These are phyloP conservation scores for Jatropha podagrica DNA, from an alignment of 441 rosid genomes.

Conservation along the genomic window DNA sequence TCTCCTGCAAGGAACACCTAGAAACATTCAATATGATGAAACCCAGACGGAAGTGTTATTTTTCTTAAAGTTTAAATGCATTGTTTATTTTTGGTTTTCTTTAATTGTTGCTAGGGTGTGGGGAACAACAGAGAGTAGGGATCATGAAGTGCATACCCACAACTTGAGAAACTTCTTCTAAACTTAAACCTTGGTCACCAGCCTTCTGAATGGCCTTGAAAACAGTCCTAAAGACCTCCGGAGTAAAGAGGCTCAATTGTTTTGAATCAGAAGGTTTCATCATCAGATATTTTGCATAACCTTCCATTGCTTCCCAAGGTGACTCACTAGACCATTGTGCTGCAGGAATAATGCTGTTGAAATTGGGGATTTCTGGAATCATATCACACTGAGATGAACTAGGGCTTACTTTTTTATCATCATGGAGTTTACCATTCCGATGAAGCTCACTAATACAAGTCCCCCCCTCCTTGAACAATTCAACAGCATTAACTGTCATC, in stretches of 20 bases:
- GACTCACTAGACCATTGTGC: conserved; percentile 45
- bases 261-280: conserved; percentile 37
- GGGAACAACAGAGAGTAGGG: conserved; percentile 7
- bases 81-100: neutral
- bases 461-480: conserved; percentile 49
- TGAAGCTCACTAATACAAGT: conserved; percentile 29
- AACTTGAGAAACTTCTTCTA: conserved; percentile 56
- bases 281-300: conserved; percentile 50
- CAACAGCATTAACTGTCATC: conserved; percentile 44
- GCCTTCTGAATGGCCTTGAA: conserved; percentile 71
- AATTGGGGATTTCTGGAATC: conserved; percentile 43
- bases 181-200: conserved; percentile 90
- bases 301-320: conserved; percentile 77
- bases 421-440: conserved; percentile 36
- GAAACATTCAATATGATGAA: conserved; percentile 23
- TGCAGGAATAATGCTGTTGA: conserved; percentile 36
- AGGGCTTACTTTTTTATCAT: conserved; percentile 28
- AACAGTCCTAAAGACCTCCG: conserved; percentile 52
- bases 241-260: conserved; percentile 36
- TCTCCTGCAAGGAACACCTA: conserved; percentile 50
- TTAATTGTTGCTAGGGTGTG: neutral
- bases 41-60: neutral
- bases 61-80: neutral
- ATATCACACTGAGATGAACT: conserved; percentile 38
- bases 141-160: conserved; percentile 43